Conservation (phyloP, 139 green algal genomes). For the Nannochloris sp. region DNA sequence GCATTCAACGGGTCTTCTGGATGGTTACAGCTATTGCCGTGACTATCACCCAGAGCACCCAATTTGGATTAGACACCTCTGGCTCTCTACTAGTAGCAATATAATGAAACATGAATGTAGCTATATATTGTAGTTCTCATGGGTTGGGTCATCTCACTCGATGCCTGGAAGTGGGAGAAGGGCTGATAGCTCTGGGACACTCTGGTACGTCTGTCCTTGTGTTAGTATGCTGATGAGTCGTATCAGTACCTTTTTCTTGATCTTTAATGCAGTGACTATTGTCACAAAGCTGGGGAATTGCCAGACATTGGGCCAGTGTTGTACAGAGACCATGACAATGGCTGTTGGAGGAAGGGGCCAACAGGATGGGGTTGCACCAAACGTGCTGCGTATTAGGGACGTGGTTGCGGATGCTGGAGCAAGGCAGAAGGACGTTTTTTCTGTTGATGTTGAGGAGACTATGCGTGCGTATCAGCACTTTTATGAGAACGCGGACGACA, state of each 20-base stretch:
- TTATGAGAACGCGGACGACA: constrained; percentile 4
- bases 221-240: neutral
- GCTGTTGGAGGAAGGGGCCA: too few relatives aligned
- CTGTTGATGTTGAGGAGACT: constrained; percentile 44
- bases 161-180: constrained; percentile 38
- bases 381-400: constrained; percentile 15
- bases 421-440: constrained; percentile 55
- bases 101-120: neutral
- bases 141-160: constrained; percentile 58
- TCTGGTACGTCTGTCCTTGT: constrained; percentile 5
- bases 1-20: too few relatives aligned
- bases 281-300: constrained; percentile 24
- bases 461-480: constrained; percentile 36
- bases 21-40: too few relatives aligned
- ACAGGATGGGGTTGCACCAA: too few relatives aligned
- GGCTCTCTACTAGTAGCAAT: too few relatives aligned
- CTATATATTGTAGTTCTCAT: constrained; percentile 47
- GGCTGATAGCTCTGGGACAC: constrained; percentile 32
- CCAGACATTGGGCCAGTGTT: constrained; percentile 25
- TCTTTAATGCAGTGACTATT: constrained; percentile 27
- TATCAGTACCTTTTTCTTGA: neutral
- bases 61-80: too few relatives aligned
- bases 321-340: neutral
- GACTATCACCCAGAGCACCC: too few relatives aligned
- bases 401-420: constrained; percentile 45